phyloP scores from a whole-genome alignment of 2,329 filamentous ascomycete species.

The Lachnellula cervina region DNA sequence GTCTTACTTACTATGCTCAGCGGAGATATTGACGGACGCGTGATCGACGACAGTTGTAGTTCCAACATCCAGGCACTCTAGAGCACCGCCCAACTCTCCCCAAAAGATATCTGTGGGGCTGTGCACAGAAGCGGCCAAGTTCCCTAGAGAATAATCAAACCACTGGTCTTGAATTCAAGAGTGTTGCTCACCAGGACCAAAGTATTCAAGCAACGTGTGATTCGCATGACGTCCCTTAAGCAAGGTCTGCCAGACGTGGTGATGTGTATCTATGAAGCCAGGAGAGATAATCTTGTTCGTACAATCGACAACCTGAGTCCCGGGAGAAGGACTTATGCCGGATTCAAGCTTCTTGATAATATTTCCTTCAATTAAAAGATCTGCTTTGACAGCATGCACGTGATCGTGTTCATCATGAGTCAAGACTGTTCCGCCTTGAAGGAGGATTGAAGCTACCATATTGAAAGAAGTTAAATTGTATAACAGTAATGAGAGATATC shows the following conservation, averaged over 20 bases:
- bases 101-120: conserved; percentile 42
- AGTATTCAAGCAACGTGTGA: conserved; percentile 40
- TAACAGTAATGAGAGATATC: neutral
- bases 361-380: conserved; percentile 28
- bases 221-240: conserved; percentile 36
- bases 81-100: conserved; percentile 38
- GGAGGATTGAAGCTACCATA: conserved; percentile 23
- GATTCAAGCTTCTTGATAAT: conserved; percentile 32
- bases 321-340: conserved; percentile 19
- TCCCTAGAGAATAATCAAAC: conserved; percentile 27
- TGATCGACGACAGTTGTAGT: conserved; percentile 40
- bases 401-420: conserved; percentile 32
- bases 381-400: conserved; percentile 29
- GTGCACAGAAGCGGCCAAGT: conserved; percentile 35
- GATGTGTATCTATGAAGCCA: conserved; percentile 36
- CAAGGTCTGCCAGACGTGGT: conserved; percentile 31
- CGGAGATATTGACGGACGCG: conserved; percentile 32
- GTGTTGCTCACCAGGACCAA: conserved; percentile 31
- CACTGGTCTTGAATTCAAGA: neutral
- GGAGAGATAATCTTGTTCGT: conserved; percentile 33
- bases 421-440: conserved; percentile 35
- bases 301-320: conserved; percentile 34
- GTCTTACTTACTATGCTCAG: conserved; percentile 28
- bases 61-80: conserved; percentile 39
- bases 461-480: neutral